Base-by-base conservation (phyloP, 768 basidiomycete genomes). In the Tulasnella sp. region DNA sequence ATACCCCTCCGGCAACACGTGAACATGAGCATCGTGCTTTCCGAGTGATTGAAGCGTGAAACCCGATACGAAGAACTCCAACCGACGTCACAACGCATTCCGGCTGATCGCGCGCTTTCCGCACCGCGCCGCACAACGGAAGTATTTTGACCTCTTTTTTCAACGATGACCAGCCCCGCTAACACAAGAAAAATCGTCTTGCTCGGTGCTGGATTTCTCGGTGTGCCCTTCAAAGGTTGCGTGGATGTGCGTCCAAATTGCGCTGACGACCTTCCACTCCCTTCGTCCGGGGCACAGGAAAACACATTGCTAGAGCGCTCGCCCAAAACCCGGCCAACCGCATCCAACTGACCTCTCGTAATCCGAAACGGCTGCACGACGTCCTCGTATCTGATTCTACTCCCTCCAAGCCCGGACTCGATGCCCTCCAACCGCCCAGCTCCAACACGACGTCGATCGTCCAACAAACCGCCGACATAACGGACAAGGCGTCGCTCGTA, bases 271-370 rank as follows among this genome's bases (percentile, higher is more conserved):
- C 74, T n/a, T 5, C 71, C 4, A 24, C 9, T 78, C 16, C n/a
- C 16, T 42, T 4, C 74, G 74, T 31, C 62, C 2, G 75, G 34
- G 14, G 31, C 38, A 16, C 34, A 92, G 91, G 91, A 39, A 89
- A 87, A 56, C 89, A 91, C 81, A 91, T 93, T 80, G 90, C 89
- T 21, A 87, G 87, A 82, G 85, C 87, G 3, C 85, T 93, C 31
- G 85, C 89, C 24, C 84, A 84, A 24, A 84, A 83, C 71, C 84
- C 86, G 16, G 83, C 84, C 21, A 86, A 88, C 71, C 85, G 83
- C 73, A 87, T 94, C 38, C 89, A 91, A 82, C 83, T 93, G 4
- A 88, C 90, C 36, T 93, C 92, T 36, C 86, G 92, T 58, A 85
- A 88, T 81, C 92, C 93, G 16, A 81, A 87, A 34, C 86, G 82